phyloP scores from a whole-genome alignment of 371 early-diverging fungal species.

The Mortierella sp. region DNA sequence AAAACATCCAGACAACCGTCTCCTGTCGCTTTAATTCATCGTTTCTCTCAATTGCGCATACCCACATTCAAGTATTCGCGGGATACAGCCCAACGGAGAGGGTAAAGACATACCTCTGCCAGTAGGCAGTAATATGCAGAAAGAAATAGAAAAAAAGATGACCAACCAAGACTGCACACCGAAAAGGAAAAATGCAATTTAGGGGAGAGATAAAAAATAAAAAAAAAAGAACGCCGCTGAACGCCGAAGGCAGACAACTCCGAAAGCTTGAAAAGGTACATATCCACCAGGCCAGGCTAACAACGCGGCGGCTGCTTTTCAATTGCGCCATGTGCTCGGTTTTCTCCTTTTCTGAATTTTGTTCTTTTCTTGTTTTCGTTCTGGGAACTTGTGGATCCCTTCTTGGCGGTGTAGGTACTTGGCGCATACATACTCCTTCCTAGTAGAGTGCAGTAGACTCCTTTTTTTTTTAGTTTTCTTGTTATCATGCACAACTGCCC shows the following conservation, averaged over 20 bases:
- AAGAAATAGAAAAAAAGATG: background rate
- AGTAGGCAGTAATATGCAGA: background rate
- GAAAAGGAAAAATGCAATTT: background rate
- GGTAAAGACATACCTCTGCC: background rate
- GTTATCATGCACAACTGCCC: too few relatives aligned
- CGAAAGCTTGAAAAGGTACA: background rate
- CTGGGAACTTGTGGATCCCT: background rate
- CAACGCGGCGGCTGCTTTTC: background rate
- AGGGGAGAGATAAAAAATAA: too few relatives aligned
- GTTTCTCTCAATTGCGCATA: too few relatives aligned
- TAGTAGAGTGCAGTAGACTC: too few relatives aligned
- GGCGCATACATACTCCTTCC: too few relatives aligned
- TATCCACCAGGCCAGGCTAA: too few relatives aligned
- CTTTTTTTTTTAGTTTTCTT: too few relatives aligned
- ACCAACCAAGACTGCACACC: background rate
- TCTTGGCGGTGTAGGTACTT: background rate
- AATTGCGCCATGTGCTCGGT: background rate
- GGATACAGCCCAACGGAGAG: background rate
- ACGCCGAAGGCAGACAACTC: background rate
- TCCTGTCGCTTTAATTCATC: too few relatives aligned
- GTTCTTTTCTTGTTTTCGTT: background rate
- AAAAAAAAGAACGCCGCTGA: background rate
- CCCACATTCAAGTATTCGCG: too few relatives aligned
- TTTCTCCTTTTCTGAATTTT: slow-evolving; percentile 5
- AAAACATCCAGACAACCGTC: too few relatives aligned